Percentiles rank a stretch among this genome's conserved stretches.
phyloP scores from a whole-genome alignment of 176 grass and related monocot genomes.

The Alloteropsis semialata region DNA sequence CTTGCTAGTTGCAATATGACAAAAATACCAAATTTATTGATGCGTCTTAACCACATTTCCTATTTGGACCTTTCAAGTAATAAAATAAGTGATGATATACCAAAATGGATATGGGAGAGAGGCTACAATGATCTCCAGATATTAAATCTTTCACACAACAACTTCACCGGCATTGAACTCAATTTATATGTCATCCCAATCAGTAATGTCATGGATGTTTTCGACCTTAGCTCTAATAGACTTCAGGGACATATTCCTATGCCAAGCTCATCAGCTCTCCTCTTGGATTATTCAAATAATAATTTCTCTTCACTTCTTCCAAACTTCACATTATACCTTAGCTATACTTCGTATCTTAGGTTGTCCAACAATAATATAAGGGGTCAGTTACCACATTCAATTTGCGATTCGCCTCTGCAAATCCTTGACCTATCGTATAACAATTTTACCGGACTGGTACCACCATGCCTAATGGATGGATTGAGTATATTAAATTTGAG shows the following conservation, averaged over 20 bases:
- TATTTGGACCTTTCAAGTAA: constrained; percentile 40
- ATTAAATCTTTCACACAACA: constrained; percentile 27
- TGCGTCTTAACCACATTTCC: background rate
- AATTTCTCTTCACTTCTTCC: background rate
- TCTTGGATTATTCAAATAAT: constrained; percentile 22
- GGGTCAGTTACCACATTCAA: constrained; percentile 11
- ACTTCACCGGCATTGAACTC: background rate
- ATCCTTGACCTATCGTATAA: background rate
- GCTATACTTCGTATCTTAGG: background rate
- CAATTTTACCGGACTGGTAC: background rate
- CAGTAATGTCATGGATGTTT: accelerated
- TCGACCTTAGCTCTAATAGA: constrained; percentile 29
- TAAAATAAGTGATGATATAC: constrained; percentile 19
- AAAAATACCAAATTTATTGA: constrained; percentile 6
- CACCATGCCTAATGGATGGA: background rate
- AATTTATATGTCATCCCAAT: constrained; percentile 2
- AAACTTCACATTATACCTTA: constrained; percentile 20
- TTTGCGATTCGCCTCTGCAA: background rate
- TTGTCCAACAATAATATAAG: constrained; percentile 15
- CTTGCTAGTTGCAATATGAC: constrained; percentile 29
- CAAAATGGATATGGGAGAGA: constrained; percentile 32
- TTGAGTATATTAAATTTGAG: constrained; percentile 15
- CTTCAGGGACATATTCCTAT: constrained; percentile 11
- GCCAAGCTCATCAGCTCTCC: background rate
- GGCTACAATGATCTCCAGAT: background rate